Conservation (phyloP, 495 filamentous ascomycete genomes). For the Jackrogersella minutella region DNA sequence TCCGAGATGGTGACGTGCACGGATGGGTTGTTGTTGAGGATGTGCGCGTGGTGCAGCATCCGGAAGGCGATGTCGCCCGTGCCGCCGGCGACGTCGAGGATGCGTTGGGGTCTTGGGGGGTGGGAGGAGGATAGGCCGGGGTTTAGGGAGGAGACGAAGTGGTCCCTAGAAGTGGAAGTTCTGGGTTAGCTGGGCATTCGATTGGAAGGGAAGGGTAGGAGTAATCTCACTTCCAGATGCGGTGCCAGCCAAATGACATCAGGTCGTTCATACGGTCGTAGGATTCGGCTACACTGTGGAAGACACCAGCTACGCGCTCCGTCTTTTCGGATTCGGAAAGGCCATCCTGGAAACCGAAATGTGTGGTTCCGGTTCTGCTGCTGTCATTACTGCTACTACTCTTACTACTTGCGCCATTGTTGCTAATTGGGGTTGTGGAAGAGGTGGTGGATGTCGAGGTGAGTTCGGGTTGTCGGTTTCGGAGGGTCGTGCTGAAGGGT, state of each 20-base stretch:
- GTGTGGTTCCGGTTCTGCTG: conserved; percentile 69
- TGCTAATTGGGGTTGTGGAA: conserved; percentile 2
- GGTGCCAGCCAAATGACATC: conserved; percentile 97
- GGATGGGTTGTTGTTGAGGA: conserved; percentile 78
- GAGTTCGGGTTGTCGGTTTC: conserved; percentile 13
- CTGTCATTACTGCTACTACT: not conserved
- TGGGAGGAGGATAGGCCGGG: conserved; percentile 74
- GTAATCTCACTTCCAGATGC: conserved; percentile 82
- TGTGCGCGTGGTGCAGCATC: conserved; percentile 87
- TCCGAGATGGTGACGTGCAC: conserved; percentile 89
- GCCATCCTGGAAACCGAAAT: conserved; percentile 89
- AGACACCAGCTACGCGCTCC: conserved; percentile 78
- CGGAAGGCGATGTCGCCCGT: conserved; percentile 99
- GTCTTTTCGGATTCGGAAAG: conserved; percentile 82
- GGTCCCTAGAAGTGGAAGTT: conserved; percentile 62
- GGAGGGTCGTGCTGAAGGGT: conserved; percentile 29
- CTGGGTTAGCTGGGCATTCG: conserved; percentile 15
- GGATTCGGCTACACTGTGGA: conserved; percentile 91
- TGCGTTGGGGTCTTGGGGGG: conserved; percentile 63
- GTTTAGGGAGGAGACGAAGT: conserved; percentile 92
- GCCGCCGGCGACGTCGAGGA: conserved; percentile 96
- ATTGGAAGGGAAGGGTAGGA: not conserved
- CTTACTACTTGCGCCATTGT: conserved; percentile 1
- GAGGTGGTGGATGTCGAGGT: conserved; percentile 14
- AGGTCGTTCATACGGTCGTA: conserved; percentile 98